phyloP scores from a whole-genome alignment of 352 stramenopile genomes.

The Elongisporangium undulatum region DNA sequence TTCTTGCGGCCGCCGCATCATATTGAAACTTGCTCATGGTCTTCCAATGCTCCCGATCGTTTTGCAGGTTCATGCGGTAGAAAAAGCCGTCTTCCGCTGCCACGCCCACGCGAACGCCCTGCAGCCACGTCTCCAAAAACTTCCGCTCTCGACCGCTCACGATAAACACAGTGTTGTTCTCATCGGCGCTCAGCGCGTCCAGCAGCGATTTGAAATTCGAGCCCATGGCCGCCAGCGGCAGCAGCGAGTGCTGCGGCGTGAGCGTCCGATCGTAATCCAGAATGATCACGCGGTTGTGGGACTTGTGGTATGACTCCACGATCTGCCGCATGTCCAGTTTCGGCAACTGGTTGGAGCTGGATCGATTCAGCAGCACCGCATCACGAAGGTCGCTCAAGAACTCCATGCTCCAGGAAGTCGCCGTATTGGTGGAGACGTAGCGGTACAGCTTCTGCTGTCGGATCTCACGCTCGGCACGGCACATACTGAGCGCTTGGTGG shows the following conservation, averaged over 20 bases:
- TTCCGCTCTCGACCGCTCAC: slow-evolving; percentile 73
- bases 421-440: slow-evolving; percentile 86
- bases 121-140: slow-evolving; percentile 89
- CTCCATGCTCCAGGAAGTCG: slow-evolving; percentile 74
- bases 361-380: slow-evolving; percentile 55
- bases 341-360: slow-evolving; percentile 41
- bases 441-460: slow-evolving; percentile 87
- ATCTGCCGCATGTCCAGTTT: slow-evolving; percentile 59
- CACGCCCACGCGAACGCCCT: slow-evolving; percentile 65
- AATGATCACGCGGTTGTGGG: slow-evolving; percentile 84
- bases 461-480: slow-evolving; percentile 78
- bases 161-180: slow-evolving; percentile 77
- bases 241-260: slow-evolving; percentile 64
- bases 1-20: slow-evolving; percentile 35
- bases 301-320: slow-evolving; percentile 53
- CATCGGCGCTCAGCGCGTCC: slow-evolving; percentile 59
- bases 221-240: slow-evolving; percentile 72
- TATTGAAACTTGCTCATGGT: slow-evolving; percentile 87
- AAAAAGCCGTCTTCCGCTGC: slow-evolving; percentile 75
- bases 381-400: slow-evolving; percentile 73
- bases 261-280: slow-evolving; percentile 88
- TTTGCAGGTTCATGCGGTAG: slow-evolving; percentile 76
- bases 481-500: slow-evolving; percentile 82
- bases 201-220: slow-evolving; percentile 75
- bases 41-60: slow-evolving; percentile 69